phyloP scores from a whole-genome alignment of 495 filamentous ascomycete species.

The Podospora didyma region DNA sequence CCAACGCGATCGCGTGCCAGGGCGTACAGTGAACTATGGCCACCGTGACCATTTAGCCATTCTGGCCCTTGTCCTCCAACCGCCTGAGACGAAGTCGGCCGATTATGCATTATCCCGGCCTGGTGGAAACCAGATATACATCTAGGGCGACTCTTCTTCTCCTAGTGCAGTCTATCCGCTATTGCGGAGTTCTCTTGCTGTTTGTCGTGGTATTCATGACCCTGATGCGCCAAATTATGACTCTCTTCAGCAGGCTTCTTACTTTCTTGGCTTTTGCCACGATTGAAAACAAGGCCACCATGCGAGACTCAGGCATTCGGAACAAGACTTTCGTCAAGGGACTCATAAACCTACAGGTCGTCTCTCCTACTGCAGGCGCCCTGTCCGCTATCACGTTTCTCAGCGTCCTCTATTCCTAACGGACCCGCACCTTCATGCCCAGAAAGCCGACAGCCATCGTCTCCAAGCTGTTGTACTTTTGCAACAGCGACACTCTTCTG shows the following conservation, averaged over 20 bases:
- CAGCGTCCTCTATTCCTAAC: neutral
- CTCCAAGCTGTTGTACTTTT: neutral
- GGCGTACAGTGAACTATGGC: neutral
- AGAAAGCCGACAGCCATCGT: neutral
- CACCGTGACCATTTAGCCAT: neutral
- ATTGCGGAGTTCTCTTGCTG: neutral
- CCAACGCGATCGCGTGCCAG: neutral
- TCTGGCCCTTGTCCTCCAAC: neutral
- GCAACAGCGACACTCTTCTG: neutral
- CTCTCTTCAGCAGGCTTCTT: too few species aligned
- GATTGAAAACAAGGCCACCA: neutral
- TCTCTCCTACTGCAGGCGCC: neutral
- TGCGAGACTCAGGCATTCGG: neutral
- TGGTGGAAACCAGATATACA: neutral
- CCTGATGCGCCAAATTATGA: neutral
- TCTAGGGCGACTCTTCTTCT: neutral
- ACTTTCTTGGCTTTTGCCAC: neutral
- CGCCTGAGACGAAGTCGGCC: neutral
- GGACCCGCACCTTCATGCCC: neutral
- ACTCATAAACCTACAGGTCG: neutral
- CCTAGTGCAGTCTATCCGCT: neutral
- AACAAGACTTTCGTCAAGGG: neutral
- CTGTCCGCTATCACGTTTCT: neutral
- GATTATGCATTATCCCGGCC: neutral
- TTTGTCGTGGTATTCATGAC: neutral